Base-by-base conservation (phyloP, 2,329 filamentous ascomycete species). In the Sordariomycetes sp. region DNA sequence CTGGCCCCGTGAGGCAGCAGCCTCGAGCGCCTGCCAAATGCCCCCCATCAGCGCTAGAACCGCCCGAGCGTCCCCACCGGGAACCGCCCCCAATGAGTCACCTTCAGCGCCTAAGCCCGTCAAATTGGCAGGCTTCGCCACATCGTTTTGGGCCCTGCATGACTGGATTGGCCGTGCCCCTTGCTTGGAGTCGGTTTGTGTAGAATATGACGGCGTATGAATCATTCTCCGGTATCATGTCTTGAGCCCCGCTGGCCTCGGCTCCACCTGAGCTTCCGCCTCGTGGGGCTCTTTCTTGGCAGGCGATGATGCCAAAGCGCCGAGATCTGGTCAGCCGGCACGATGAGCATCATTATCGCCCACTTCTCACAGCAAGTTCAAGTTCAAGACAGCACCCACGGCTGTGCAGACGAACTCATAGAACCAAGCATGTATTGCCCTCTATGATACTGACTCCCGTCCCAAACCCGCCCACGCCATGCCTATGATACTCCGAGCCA, bases 121-220 rank as follows among this genome's bases (percentile, higher is more conserved):
- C 8, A 8, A 32, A 32, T n/a, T 18, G 40, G 40, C 40, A 16
- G n/a, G 40, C 40, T 18, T 46, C 40, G 40, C 40, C 40, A 46
- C 40, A 7, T 2, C 11, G 40, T n/a, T 18, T 46, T 46, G 40
- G 28, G 11, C n/a, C 40, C 40, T n/a, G 40, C 40, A n/a, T 50
- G 20, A 50, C 46, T 50, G n/a, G 11, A 22, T 50, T 50, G n/a
- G n/a, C 14, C 3, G 20, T 4, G 7, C 8, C 1, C 2, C 46
- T 20, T 50, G 22, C n/a, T 50, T 24, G 20, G n/a, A 24, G 46
- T 24, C 46, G 18, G 22, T n/a, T 22, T 50, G 46, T 50, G 22
- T 22, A 6, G 8, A n/a, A 43, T n/a, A 55, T 55, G 54, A 55
- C 43, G 54, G 35, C 37, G 18, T 25, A 55, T 55, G 54, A 55